A percentile compares a stretch with the other conserved stretches of the same genome.
Evolutionary conservation across 257 asterid species (phyloP).

Genomic region (Nicotiana benthamiana): DNA sequence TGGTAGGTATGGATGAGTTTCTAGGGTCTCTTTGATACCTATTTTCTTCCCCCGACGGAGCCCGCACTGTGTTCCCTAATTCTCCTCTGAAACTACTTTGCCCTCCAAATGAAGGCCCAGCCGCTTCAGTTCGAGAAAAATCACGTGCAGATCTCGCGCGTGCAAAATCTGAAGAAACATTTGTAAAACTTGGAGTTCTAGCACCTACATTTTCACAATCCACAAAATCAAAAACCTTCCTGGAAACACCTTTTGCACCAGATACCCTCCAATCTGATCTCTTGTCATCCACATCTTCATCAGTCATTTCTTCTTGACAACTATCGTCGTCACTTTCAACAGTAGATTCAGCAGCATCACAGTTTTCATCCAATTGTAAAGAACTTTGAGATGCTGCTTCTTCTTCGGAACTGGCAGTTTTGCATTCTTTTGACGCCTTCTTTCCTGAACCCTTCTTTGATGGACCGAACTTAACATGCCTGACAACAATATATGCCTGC

Average conservation of each 20-base stretch:
- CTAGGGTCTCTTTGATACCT: slow-evolving; percentile 27
- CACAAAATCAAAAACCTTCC: slow-evolving; percentile 17
- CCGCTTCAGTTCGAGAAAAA: slow-evolving; percentile 7
- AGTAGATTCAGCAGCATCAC: slow-evolving; percentile 5
- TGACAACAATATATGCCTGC: slow-evolving; percentile 52
- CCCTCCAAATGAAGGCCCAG: slow-evolving; percentile 16
- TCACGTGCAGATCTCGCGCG: slow-evolving; percentile 9
- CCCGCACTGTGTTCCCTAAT: slow-evolving; percentile 13
- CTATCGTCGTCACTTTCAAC: slow-evolving; percentile 10
- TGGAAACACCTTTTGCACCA: slow-evolving; percentile 22
- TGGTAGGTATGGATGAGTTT: slow-evolving; percentile 14
- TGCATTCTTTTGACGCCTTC: slow-evolving; percentile 29
- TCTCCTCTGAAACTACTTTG: slow-evolving; percentile 40
- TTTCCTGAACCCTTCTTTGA: slow-evolving; percentile 46
- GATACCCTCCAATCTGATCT: slow-evolving; percentile 25
- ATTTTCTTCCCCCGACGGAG: slow-evolving; percentile 2
- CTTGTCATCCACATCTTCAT: slow-evolving; percentile 18
- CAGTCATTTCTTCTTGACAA: slow-evolving; percentile 20
- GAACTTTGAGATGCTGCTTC: background rate
- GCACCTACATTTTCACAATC: slow-evolving; percentile 13
- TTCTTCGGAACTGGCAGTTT: slow-evolving; percentile 1
- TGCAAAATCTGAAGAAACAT: background rate
- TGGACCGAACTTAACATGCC: slow-evolving; percentile 77
- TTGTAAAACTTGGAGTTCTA: slow-evolving; percentile 8
- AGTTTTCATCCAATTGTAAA: background rate